Base-by-base conservation (phyloP, 306 rosid genomes). In the Vigna angularis region DNA sequence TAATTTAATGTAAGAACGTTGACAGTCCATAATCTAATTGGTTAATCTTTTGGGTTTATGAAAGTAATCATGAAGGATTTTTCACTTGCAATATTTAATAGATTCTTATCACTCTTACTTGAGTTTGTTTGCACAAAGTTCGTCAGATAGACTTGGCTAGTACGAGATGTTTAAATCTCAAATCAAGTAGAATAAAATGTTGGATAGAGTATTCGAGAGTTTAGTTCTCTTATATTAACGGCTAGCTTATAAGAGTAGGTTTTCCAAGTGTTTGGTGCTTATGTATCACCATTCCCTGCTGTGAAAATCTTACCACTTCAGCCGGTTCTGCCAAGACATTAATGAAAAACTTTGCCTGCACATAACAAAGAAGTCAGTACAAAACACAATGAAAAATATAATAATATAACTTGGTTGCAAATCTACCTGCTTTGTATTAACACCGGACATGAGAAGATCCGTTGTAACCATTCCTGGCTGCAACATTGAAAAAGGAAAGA, bases 391-490 rank as follows among this genome's bases (percentile, higher is more conserved):
- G 22, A 28, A 56, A 64, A 72, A 79, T 66, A 65, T 17, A 28
- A 48, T 24, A 73, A 48, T 45, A 51, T 48, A 74, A 52, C 18
- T 4, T 70, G 24, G 66, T 64, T 73, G 51, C 59, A 48, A 74
- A 68, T 38, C 32, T 47, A 90, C 98, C 97, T 94, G 98, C 85
- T 94, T 92, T 20, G 97, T 92, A 65, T 82, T 92, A 53, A 94
- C 98, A 57, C 98, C 98, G 77, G 98, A 90, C 97, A 94, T 92
- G 55, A 94, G 98, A 85, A 94, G 98, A 85, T 94, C 97, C 10
- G 98, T 94, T 69, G 98, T 94, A 45, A 94, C 98, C 98, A 94
- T 94, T 83, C 98, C 98, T 11, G 97, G 98, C 97, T 94, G 89
- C 86, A 86, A 80, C 72, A 81, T 62, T 84, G 67, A 42, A 77